Conservation (phyloP, 345 rosid species). For the Syzygium aromaticum region DNA sequence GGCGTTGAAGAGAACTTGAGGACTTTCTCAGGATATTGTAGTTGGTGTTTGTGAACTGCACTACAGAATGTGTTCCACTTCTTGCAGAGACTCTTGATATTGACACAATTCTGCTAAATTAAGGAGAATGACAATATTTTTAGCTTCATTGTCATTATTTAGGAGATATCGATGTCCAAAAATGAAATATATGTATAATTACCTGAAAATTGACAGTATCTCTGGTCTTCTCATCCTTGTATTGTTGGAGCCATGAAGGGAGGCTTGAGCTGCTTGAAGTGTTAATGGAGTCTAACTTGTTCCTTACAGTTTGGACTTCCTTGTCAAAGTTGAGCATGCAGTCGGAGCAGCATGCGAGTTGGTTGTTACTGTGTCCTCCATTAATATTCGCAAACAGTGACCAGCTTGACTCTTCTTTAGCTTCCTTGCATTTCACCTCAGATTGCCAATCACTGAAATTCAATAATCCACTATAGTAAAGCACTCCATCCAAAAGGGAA, state of each 20-base stretch:
- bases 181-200: neutral
- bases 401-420: constrained; percentile 18
- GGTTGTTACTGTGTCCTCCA: constrained; percentile 4
- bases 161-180: neutral
- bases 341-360: constrained; percentile 18
- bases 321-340: constrained; percentile 19
- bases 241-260: constrained; percentile 56
- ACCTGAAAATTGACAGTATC: constrained; percentile 24
- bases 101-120: constrained; percentile 13
- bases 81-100: constrained; percentile 24
- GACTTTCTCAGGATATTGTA: constrained; percentile 12
- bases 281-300: constrained; percentile 5
- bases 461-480: neutral
- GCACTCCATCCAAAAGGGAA: neutral
- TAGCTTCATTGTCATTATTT: neutral
- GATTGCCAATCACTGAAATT: constrained; percentile 24
- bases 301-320: constrained; percentile 14
- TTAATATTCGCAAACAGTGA: constrained; percentile 13
- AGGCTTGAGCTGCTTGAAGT: constrained; percentile 27
- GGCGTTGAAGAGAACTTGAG: constrained; percentile 29
- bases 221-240: constrained; percentile 36
- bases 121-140: neutral
- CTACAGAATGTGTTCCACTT: constrained; percentile 29
- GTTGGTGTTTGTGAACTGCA: constrained; percentile 8
- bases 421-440: constrained; percentile 18